Conservation (phyloP, 2,329 filamentous ascomycete genomes). For the Leptographium radiaticola region DNA sequence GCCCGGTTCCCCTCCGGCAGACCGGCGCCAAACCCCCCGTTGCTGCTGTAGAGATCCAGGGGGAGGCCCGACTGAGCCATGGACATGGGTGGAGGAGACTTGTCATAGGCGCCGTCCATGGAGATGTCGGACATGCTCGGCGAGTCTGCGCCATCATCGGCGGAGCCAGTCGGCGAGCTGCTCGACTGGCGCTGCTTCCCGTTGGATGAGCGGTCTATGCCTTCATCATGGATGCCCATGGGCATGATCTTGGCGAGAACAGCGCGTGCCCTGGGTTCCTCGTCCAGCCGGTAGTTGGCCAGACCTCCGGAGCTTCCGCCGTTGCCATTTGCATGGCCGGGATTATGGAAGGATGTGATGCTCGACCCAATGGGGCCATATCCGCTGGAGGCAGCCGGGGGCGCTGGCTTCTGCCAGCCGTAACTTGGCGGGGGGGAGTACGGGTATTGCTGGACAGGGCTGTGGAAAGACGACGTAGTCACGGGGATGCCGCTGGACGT, state of each 20-base stretch:
- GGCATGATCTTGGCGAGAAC: not conserved
- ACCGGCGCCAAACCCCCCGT: slow-evolving; percentile 26
- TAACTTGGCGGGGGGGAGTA: slow-evolving; percentile 8
- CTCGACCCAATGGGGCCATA: slow-evolving; percentile 10
- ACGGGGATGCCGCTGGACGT: slow-evolving; percentile 23
- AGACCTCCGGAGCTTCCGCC: not conserved
- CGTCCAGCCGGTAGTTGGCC: not conserved
- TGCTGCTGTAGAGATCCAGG: slow-evolving; percentile 13
- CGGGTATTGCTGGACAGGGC: slow-evolving; percentile 10
- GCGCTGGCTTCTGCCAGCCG: slow-evolving; percentile 12
- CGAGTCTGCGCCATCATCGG: slow-evolving; percentile 42
- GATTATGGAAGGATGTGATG: slow-evolving; percentile 14
- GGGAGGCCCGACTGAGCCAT: not conserved
- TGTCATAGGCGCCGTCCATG: slow-evolving; percentile 34
- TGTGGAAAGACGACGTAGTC: slow-evolving; percentile 26
- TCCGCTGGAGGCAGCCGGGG: slow-evolving; percentile 8
- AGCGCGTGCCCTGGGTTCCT: not conserved
- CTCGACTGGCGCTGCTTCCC: slow-evolving; percentile 34
- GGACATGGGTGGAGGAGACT: slow-evolving; percentile 19
- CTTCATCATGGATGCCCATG: not conserved
- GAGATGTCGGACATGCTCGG: slow-evolving; percentile 48
- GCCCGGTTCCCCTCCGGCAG: slow-evolving; percentile 35
- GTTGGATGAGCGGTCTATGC: slow-evolving; percentile 15
- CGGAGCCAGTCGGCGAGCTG: slow-evolving; percentile 44
- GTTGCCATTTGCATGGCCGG: slow-evolving; percentile 11